Evolutionary conservation across 1,284 basidiomycete species (phyloP).

Genomic region (Pyrrhoderma lamaoense): DNA sequence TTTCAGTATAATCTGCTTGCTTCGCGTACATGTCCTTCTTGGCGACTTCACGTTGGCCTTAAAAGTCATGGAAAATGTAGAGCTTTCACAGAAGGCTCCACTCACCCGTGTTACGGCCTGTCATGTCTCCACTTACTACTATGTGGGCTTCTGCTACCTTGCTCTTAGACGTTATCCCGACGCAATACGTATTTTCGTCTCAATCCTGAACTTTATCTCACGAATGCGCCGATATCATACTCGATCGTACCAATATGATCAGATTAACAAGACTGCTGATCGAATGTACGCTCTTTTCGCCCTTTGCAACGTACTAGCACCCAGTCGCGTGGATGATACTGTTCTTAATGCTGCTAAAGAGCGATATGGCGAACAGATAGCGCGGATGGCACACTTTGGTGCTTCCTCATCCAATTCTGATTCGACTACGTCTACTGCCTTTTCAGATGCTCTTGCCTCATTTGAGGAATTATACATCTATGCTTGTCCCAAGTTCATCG

Average conservation of each 20-base stretch:
- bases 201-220: slow-evolving; percentile 89
- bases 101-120: slow-evolving; percentile 91
- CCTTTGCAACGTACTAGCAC: slow-evolving; percentile 88
- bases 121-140: slow-evolving; percentile 92
- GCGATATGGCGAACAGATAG: slow-evolving; percentile 85
- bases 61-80: slow-evolving; percentile 92
- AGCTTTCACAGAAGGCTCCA: slow-evolving; percentile 81
- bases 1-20: slow-evolving; percentile 91
- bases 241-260: slow-evolving; percentile 93
- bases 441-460: slow-evolving; percentile 70
- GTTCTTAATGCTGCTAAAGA: slow-evolving; percentile 92
- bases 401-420: neutral
- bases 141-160: slow-evolving; percentile 95
- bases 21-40: slow-evolving; percentile 92
- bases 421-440: slow-evolving; percentile 47
- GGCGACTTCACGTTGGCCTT: slow-evolving; percentile 95
- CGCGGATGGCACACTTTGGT: slow-evolving; percentile 56
- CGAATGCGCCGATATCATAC: slow-evolving; percentile 95
- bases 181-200: slow-evolving; percentile 88
- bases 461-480: slow-evolving; percentile 95
- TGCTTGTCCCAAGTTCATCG: slow-evolving; percentile 95
- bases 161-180: slow-evolving; percentile 93
- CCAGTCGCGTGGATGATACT: slow-evolving; percentile 87
- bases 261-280: slow-evolving; percentile 97
- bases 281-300: slow-evolving; percentile 96